Base-by-base conservation (phyloP, 2,329 filamentous ascomycete genomes). In the Cadophora gregata region DNA sequence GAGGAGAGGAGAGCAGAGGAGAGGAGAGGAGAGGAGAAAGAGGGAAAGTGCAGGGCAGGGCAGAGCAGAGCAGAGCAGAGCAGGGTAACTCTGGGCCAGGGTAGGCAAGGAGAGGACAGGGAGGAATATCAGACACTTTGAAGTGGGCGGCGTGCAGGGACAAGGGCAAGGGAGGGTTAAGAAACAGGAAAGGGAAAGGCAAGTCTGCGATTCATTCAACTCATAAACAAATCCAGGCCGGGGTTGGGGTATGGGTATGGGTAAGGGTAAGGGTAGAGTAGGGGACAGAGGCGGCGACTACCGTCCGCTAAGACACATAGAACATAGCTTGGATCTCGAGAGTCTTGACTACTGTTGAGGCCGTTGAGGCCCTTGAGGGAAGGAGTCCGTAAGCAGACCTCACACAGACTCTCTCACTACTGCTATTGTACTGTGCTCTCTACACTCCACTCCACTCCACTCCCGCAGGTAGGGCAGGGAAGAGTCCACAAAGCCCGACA, bases 1-100 rank as follows among this genome's bases (percentile, higher is more conserved):
- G 25, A 55, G 29, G 19, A 38, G 48, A 62, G 48, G 16, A 36
- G 27, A 36, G 21, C 12, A 25, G 55, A 21, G 9, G 24, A 55
- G 29, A 16, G 36, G 36, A 21, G 19, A 21, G 42, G 42, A 21
- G 6, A 47, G 4, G 42, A 42, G 19, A 48, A 21, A 42, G 14
- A 25, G 50, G 59, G 58, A 16, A 24, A 60, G 38, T 24, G 58
- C 31, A 36, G 31, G 31, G 31, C n/a, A 50, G 24, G 59, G 10
- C 59, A 62, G 59, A 45, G 21, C 29, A 62, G 47, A 29, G 29
- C 42, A 61, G 59, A n/a, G n/a, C n/a, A n/a, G n/a, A n/a, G n/a
- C n/a, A 25, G 50, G 59, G 58, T 7, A 24, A 60, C 24, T 24
- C 38, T 12, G 12, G 31, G 31, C 6, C n/a, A 50, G 24, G 59